A percentile compares a stretch with the other conserved stretches of the same genome.
Evolutionary conservation across 495 filamentous ascomycete species (phyloP).

Genomic region (Aspergillus olivimuriae): DNA sequence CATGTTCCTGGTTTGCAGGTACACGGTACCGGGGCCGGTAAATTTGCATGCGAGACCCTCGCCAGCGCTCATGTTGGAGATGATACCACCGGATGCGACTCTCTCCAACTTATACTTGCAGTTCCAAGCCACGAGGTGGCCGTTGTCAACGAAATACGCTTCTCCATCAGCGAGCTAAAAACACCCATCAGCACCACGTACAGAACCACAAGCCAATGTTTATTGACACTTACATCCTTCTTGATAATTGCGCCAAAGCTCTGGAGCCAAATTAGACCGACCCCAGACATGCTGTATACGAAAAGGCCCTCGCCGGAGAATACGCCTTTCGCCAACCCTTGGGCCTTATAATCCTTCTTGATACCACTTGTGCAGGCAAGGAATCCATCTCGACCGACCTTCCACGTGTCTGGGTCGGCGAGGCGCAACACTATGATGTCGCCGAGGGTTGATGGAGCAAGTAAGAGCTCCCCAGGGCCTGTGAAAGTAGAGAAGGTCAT

Average conservation of each 20-base stretch:
- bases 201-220: not conserved
- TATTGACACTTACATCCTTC: slow-evolving; percentile 68
- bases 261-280: slow-evolving; percentile 77
- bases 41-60: slow-evolving; percentile 95
- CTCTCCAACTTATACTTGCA: slow-evolving; percentile 85
- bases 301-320: slow-evolving; percentile 92
- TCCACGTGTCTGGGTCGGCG: slow-evolving; percentile 62
- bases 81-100: slow-evolving; percentile 80
- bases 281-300: slow-evolving; percentile 78
- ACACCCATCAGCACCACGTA: slow-evolving; percentile 8
- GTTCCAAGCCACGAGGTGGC: slow-evolving; percentile 96
- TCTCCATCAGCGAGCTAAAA: slow-evolving; percentile 65
- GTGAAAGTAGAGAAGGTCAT: slow-evolving; percentile 77
- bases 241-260: slow-evolving; percentile 93
- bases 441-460: slow-evolving; percentile 73
- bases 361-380: slow-evolving; percentile 73
- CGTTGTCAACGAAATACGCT: slow-evolving; percentile 90
- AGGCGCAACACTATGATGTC: slow-evolving; percentile 81
- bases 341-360: slow-evolving; percentile 74
- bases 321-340: slow-evolving; percentile 83
- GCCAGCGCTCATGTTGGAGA: slow-evolving; percentile 67
- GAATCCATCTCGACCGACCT: slow-evolving; percentile 74
- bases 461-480: slow-evolving; percentile 83
- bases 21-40: slow-evolving; percentile 84
- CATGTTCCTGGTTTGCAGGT: slow-evolving; percentile 88